phyloP scores from a whole-genome alignment of 192 early-diverging fungal species.

The Umbelopsis sp. region DNA sequence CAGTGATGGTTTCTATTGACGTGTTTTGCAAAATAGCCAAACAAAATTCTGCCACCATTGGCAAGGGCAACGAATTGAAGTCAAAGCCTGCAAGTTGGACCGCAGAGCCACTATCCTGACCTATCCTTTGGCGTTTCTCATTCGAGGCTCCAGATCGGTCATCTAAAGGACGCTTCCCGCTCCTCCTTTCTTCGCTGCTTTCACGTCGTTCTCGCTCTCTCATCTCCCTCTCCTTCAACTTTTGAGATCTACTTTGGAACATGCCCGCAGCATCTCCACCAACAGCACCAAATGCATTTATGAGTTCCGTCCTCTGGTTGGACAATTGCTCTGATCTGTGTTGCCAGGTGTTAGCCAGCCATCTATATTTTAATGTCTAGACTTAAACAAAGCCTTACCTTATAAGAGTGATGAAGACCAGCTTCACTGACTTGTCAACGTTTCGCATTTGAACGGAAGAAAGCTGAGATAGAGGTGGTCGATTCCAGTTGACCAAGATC shows the following conservation, averaged over 20 bases:
- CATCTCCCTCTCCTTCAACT: slow-evolving; percentile 11
- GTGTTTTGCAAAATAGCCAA: slow-evolving; percentile 36
- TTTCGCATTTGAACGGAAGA: slow-evolving; percentile 31
- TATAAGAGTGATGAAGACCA: slow-evolving; percentile 39
- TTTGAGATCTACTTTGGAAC: slow-evolving; percentile 30
- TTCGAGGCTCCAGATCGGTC: neutral
- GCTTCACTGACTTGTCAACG: slow-evolving; percentile 37
- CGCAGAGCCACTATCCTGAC: neutral
- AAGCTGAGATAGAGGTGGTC: slow-evolving; percentile 16
- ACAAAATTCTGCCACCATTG: slow-evolving; percentile 34
- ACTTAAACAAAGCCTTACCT: slow-evolving; percentile 24
- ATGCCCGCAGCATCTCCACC: slow-evolving; percentile 34
- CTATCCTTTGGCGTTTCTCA: slow-evolving; percentile 21
- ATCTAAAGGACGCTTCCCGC: slow-evolving; percentile 1
- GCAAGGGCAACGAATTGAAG: slow-evolving; percentile 31
- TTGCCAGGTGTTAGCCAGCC: neutral
- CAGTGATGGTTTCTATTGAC: slow-evolving; percentile 28
- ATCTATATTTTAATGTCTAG: neutral
- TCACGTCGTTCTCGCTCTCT: slow-evolving; percentile 19
- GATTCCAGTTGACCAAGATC: slow-evolving; percentile 30
- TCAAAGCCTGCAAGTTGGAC: slow-evolving; percentile 28
- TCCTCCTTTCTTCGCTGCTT: slow-evolving; percentile 21
- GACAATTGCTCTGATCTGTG: slow-evolving; percentile 28
- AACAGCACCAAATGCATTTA: slow-evolving; percentile 29
- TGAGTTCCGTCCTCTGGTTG: slow-evolving; percentile 26